Conservation (phyloP, 305 asterid species). For the Nicotiana rustica region DNA sequence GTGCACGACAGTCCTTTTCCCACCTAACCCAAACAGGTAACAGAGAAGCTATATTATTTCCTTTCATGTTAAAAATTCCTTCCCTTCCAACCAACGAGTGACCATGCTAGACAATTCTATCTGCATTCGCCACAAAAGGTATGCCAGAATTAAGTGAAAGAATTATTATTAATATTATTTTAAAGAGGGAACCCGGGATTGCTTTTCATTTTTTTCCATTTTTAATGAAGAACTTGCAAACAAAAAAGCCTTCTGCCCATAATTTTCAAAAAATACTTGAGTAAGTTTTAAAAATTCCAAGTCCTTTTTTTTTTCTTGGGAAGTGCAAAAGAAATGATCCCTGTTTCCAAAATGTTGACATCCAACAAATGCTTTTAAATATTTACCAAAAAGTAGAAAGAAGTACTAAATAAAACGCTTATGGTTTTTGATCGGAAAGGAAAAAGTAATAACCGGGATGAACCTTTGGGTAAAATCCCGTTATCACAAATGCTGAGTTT, state of each 20-base stretch:
- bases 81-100: background rate
- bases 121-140: background rate
- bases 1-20: too few relatives aligned
- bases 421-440: background rate
- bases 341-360: background rate
- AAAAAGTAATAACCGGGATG: background rate
- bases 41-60: background rate
- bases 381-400: background rate
- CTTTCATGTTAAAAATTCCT: background rate
- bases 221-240: background rate
- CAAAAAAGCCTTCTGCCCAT: background rate
- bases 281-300: background rate
- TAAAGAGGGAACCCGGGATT: background rate
- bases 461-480: slow-evolving; percentile 30
- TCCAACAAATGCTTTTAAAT: background rate
- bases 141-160: background rate
- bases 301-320: background rate
- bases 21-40: too few relatives aligned
- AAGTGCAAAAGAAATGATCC: background rate
- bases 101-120: background rate
- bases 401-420: background rate
- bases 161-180: too few relatives aligned
- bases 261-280: too few relatives aligned
- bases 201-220: background rate
- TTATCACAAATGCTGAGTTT: slow-evolving; percentile 25